Conservation (phyloP, 495 filamentous ascomycete species). For the Penicillium angulare region DNA sequence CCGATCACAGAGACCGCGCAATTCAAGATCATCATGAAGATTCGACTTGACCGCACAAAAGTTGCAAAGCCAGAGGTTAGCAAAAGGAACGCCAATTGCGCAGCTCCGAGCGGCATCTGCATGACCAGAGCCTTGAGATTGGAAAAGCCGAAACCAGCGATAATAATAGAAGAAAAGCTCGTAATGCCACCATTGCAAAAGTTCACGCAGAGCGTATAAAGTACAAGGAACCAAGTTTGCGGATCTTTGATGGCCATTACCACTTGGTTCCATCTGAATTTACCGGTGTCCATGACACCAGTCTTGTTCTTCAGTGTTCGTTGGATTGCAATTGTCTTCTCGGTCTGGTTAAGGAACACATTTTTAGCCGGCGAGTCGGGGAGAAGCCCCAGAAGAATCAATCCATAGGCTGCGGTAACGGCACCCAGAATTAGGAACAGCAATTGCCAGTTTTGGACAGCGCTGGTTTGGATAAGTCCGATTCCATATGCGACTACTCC, state of each 20-base stretch:
- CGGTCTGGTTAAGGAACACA: constrained; percentile 40
- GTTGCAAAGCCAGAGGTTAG: constrained; percentile 32
- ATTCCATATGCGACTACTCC: constrained; percentile 45
- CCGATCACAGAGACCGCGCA: constrained; percentile 45
- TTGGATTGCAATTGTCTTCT: constrained; percentile 53
- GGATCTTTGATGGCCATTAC: constrained; percentile 50
- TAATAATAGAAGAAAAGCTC: constrained; percentile 43
- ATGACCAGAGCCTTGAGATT: constrained; percentile 37
- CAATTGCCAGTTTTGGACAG: constrained; percentile 31
- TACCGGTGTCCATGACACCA: constrained; percentile 54
- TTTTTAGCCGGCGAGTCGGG: constrained; percentile 51
- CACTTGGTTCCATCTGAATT: constrained; percentile 57
- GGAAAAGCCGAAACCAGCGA: constrained; percentile 40
- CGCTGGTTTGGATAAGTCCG: constrained; percentile 28
- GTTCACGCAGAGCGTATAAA: constrained; percentile 40
- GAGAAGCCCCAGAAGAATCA: constrained; percentile 39
- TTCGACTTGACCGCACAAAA: constrained; percentile 21
- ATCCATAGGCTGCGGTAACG: constrained; percentile 36
- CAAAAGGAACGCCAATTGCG: constrained; percentile 37
- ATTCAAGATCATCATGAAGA: constrained; percentile 35
- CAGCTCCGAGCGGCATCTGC: constrained; percentile 34
- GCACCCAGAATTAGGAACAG: constrained; percentile 41
- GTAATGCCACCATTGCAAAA: constrained; percentile 47
- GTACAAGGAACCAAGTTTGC: constrained; percentile 46
- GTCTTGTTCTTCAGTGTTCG: constrained; percentile 59